phyloP scores from a whole-genome alignment of 495 filamentous ascomycete species.

The Neurospora sp. region DNA sequence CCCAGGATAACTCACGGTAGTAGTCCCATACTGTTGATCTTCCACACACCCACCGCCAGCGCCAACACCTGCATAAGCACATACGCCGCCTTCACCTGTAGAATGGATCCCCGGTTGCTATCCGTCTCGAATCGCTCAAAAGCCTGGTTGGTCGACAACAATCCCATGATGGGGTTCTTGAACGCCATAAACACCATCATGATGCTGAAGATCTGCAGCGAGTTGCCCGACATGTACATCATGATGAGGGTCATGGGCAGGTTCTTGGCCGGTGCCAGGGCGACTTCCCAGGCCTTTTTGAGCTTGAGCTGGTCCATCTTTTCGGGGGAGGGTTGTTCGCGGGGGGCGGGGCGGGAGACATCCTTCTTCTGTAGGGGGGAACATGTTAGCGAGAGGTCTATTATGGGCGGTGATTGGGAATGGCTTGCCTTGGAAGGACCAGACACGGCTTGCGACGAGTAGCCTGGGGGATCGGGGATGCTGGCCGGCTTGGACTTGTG shows the following conservation, averaged over 20 bases:
- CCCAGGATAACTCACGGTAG: constrained; percentile 52
- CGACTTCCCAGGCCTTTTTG: constrained; percentile 98
- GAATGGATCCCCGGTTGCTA: constrained; percentile 56
- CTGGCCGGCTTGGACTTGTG: constrained; percentile 43
- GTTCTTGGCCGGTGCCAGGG: constrained; percentile 84
- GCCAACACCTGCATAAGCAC: constrained; percentile 76
- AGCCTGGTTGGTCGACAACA: constrained; percentile 64
- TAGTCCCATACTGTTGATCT: constrained; percentile 92
- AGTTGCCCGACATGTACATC: constrained; percentile 99
- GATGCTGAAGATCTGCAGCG: constrained; percentile 96
- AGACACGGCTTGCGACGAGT: constrained; percentile 35
- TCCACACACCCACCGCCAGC: constrained; percentile 84
- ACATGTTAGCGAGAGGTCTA: neutral
- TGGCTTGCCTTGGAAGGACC: constrained; percentile 44
- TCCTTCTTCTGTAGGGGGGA: constrained; percentile 29
- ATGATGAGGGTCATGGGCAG: constrained; percentile 97
- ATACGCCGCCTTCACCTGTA: constrained; percentile 77
- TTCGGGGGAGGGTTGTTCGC: constrained; percentile 51
- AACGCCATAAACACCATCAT: constrained; percentile 99
- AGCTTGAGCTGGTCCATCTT: constrained; percentile 92
- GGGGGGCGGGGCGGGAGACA: constrained; percentile 27
- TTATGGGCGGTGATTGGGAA: neutral
- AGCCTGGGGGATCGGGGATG: constrained; percentile 84
- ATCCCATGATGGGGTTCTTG: constrained; percentile 84
- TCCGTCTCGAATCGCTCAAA: constrained; percentile 87